Evolutionary conservation across 192 early-diverging fungal species (phyloP).

Genomic region (Geosiphon pyriformis): DNA sequence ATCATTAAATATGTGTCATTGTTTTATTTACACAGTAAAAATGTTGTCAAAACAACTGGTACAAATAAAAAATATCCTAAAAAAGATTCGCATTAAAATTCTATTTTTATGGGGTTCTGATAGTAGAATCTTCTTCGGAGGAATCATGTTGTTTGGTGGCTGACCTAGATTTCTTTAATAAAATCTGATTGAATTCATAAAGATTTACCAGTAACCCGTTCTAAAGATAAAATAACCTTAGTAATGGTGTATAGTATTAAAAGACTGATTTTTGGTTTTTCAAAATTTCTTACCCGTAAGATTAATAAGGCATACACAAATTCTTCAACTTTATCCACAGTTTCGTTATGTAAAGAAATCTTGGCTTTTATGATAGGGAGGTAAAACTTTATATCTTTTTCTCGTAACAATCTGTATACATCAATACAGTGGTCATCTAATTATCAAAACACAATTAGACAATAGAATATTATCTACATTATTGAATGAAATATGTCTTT

Average conservation of each 20-base stretch:
- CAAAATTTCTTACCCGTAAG: slow-evolving; percentile 16
- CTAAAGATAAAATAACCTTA: too few species aligned
- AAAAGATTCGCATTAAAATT: too few species aligned
- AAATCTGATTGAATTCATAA: too few species aligned
- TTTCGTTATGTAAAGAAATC: slow-evolving; percentile 7
- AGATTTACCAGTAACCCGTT: too few species aligned
- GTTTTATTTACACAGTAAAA: slow-evolving; percentile 5
- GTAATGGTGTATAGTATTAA: too few species aligned
- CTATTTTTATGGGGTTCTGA: too few species aligned
- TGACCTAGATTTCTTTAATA: too few species aligned
- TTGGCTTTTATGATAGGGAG: neutral
- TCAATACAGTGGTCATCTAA: slow-evolving; percentile 7
- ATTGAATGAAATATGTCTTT: neutral
- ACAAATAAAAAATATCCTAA: too few species aligned
- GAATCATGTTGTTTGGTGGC: slow-evolving; percentile 8
- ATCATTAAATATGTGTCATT: too few species aligned
- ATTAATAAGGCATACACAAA: slow-evolving; percentile 15
- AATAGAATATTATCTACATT: neutral
- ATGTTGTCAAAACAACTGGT: neutral
- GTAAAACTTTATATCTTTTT: slow-evolving; percentile 14
- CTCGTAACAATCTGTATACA: slow-evolving; percentile 11
- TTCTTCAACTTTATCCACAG: slow-evolving; percentile 12
- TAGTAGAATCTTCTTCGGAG: too few species aligned
- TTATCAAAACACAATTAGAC: slow-evolving; percentile 3
- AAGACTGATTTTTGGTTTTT: too few species aligned